Conservation (phyloP, 2,329 filamentous ascomycete species). For the Exophiala aquamarina region DNA sequence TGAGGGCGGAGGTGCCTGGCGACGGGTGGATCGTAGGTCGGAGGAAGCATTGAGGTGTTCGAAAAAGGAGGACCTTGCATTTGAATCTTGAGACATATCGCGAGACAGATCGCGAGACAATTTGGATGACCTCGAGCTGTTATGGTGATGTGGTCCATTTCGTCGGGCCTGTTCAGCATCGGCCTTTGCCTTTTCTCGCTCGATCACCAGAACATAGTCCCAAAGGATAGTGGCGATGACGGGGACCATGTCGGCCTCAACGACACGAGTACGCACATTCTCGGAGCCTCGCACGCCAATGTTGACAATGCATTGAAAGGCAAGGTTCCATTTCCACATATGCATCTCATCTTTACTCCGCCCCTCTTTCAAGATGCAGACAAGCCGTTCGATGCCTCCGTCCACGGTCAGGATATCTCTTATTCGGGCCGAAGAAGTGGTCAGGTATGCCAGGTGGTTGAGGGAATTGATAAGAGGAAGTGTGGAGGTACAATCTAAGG, state of each 20-base stretch:
- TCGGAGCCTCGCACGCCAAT: conserved; percentile 96
- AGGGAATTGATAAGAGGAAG: conserved; percentile 97
- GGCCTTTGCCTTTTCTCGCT: conserved; percentile 82
- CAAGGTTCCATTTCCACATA: conserved; percentile 99
- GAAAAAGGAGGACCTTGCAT: conserved; percentile 37
- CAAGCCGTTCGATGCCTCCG: conserved; percentile 92
- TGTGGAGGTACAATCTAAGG: conserved; percentile 96
- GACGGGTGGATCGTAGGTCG: conserved; percentile 62
- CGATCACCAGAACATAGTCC: conserved; percentile 96
- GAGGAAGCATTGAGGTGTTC: conserved; percentile 56
- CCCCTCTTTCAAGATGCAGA: conserved; percentile 97
- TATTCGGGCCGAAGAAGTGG: conserved; percentile 94
- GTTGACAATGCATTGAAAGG: conserved; percentile 98
- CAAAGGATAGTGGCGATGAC: conserved; percentile 97
- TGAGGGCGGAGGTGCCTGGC: conserved; percentile 79
- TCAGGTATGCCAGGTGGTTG: conserved; percentile 97
- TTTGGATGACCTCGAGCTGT: conserved; percentile 35
- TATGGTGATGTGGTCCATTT: conserved; percentile 32
- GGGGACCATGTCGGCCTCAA: conserved; percentile 98
- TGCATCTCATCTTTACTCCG: conserved; percentile 98
- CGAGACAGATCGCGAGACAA: conserved; percentile 28
- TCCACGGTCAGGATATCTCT: conserved; percentile 97
- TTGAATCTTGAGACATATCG: conserved; percentile 32
- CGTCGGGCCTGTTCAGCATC: conserved; percentile 67
- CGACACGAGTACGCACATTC: conserved; percentile 87